Conservation (phyloP, 192 early-diverging fungal species). For the Mycoemilia scoparia region DNA sequence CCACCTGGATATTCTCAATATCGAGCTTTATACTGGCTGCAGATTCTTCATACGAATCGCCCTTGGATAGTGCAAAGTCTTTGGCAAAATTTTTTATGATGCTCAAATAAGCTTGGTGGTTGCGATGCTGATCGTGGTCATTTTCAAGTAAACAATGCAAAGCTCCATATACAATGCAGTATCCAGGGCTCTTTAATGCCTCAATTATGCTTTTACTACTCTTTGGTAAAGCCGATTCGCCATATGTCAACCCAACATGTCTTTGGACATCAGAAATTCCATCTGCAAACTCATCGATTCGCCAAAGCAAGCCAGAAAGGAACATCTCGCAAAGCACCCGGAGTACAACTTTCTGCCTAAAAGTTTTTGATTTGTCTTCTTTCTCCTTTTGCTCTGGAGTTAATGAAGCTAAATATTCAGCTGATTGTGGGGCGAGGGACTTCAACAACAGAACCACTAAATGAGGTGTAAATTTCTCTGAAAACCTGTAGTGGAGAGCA, state of each 20-base stretch:
- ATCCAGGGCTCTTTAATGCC: slow-evolving; percentile 23
- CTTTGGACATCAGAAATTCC: slow-evolving; percentile 15
- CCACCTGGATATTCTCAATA: slow-evolving; percentile 1
- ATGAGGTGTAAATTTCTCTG: slow-evolving; percentile 50
- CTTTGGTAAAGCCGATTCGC: slow-evolving; percentile 2
- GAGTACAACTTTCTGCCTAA: slow-evolving; percentile 43
- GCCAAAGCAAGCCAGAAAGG: slow-evolving; percentile 51
- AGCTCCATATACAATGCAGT: slow-evolving; percentile 19
- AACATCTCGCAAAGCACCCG: slow-evolving; percentile 68
- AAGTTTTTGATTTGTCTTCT: slow-evolving; percentile 55
- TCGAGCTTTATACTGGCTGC: not conserved
- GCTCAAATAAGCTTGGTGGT: slow-evolving; percentile 9
- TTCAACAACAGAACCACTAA: slow-evolving; percentile 48
- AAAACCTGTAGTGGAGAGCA: slow-evolving; percentile 79
- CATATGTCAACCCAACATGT: slow-evolving; percentile 11
- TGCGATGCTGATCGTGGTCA: slow-evolving; percentile 23
- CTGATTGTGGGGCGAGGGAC: slow-evolving; percentile 36
- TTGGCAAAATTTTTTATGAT: slow-evolving; percentile 14
- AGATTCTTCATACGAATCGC: not conserved
- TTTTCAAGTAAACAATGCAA: slow-evolving; percentile 21
- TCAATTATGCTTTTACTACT: slow-evolving; percentile 4
- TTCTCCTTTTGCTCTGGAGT: slow-evolving; percentile 68
- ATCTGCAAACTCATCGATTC: slow-evolving; percentile 13
- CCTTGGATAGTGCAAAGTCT: slow-evolving; percentile 11
- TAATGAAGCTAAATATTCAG: slow-evolving; percentile 38